Conservation (phyloP, 1,139 yeast genomes). For the Lodderomyces beijingensis region DNA sequence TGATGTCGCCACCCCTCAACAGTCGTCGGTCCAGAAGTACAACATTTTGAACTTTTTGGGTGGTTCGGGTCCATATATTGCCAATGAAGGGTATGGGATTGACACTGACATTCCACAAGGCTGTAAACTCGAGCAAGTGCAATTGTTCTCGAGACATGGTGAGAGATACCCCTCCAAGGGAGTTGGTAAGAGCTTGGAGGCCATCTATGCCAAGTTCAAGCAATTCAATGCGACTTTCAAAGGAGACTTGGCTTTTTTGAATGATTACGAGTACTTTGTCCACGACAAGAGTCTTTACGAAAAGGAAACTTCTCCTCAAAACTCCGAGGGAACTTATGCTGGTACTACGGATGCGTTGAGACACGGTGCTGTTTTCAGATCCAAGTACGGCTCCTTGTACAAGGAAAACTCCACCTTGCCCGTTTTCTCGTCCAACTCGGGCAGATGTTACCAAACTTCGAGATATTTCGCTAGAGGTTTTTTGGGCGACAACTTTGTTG, state of each 20-base stretch:
- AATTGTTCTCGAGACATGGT: conserved; percentile 65
- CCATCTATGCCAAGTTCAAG: conserved; percentile 18
- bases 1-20: conserved; percentile 34
- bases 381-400: conserved; percentile 28
- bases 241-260: conserved; percentile 30
- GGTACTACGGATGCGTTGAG: conserved; percentile 31
- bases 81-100: conserved; percentile 43
- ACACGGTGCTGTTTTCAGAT: conserved; percentile 33
- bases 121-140: conserved; percentile 62
- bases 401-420: conserved; percentile 20
- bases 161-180: conserved; percentile 56
- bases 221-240: conserved; percentile 22
- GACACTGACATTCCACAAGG: conserved; percentile 44
- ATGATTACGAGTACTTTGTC: conserved; percentile 32
- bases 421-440: conserved; percentile 31
- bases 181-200: conserved; percentile 20
- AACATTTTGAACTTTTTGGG: conserved; percentile 43
- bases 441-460: conserved; percentile 27
- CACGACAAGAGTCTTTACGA: conserved; percentile 22
- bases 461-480: conserved; percentile 33
- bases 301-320: conserved; percentile 26
- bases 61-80: conserved; percentile 46
- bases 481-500: conserved; percentile 22
- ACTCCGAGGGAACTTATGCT: conserved; percentile 24
- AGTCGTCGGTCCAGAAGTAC: conserved; percentile 34